These are phyloP conservation scores for Amanita inopinata DNA, from an alignment of 768 basidiomycete species.

Conservation along the genomic window DNA sequence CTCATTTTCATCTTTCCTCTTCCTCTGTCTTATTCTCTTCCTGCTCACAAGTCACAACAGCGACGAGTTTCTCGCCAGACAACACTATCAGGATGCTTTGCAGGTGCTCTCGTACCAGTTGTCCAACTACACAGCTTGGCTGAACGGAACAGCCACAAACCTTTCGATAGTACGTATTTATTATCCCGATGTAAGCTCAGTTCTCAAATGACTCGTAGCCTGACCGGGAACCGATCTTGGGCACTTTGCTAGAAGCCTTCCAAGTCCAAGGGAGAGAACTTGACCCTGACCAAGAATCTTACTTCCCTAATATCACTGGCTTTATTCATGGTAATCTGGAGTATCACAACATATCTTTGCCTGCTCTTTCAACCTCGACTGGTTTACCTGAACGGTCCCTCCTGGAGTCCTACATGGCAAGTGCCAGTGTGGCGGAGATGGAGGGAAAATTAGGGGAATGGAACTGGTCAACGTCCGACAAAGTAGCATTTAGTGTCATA, in stretches of 20 bases:
- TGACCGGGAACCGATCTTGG: conserved; percentile 29
- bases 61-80: conserved; percentile 55
- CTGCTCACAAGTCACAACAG: conserved; percentile 69
- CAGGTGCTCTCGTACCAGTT: conserved; percentile 46
- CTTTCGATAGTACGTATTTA: conserved; percentile 47
- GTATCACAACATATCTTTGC: conserved; percentile 55
- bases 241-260: conserved; percentile 40
- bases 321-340: conserved; percentile 58
- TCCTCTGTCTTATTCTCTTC: conserved; percentile 67
- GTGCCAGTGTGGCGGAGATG: conserved; percentile 41
- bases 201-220: conserved; percentile 28
- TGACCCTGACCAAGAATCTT: conserved; percentile 41
- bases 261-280: conserved; percentile 33
- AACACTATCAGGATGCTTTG: conserved; percentile 60
- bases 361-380: conserved; percentile 21
- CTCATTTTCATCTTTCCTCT: conserved; percentile 64
- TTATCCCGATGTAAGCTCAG: not conserved
- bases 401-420: conserved; percentile 35
- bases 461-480: conserved; percentile 62
- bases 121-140: conserved; percentile 69
- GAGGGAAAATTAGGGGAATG: conserved; percentile 41
- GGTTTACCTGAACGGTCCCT: conserved; percentile 1
- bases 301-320: conserved; percentile 71
- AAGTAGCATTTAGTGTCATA: conserved; percentile 54
- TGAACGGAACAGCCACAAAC: conserved; percentile 56